Evolutionary conservation across 2,329 filamentous ascomycete species (phyloP).

Genomic region (Magnaporthiopsis rhizophila): DNA sequence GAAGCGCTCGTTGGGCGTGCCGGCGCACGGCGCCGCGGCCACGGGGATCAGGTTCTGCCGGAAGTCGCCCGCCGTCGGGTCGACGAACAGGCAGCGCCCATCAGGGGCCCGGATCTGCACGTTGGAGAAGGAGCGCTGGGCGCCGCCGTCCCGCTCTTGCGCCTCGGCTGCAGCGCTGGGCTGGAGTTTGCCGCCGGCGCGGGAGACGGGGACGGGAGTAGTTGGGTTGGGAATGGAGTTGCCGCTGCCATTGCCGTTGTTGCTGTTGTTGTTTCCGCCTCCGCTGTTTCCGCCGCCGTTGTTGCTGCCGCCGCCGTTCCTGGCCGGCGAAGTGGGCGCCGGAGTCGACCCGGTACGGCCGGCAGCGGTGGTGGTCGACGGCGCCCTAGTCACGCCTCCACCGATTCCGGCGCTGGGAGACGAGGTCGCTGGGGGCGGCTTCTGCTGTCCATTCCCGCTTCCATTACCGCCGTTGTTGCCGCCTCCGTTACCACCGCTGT

Average conservation of each 20-base stretch:
- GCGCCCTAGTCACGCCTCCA: not conserved
- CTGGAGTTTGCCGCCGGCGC: constrained; percentile 40
- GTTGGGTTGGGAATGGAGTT: constrained; percentile 32
- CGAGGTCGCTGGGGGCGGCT: constrained; percentile 13
- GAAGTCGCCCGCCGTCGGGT: constrained; percentile 45
- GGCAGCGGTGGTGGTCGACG: not conserved
- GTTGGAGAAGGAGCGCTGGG: constrained; percentile 35
- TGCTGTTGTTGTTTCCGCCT: constrained; percentile 6
- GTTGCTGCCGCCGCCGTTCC: not conserved
- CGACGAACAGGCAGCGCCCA: constrained; percentile 42
- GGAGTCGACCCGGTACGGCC: not conserved
- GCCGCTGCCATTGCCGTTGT: constrained; percentile 10
- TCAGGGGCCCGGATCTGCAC: constrained; percentile 38
- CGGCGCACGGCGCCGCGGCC: constrained; percentile 30
- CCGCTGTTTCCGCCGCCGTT: not conserved
- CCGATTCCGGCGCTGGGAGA: not conserved
- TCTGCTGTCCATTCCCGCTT: constrained; percentile 10
- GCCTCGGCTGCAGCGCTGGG: constrained; percentile 42
- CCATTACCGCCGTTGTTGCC: constrained; percentile 8
- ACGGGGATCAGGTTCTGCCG: constrained; percentile 45
- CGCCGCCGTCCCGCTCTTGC: constrained; percentile 37
- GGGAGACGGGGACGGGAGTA: constrained; percentile 36
- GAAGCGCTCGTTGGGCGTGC: constrained; percentile 38
- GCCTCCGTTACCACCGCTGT: constrained; percentile 5
- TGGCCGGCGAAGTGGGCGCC: not conserved